Base-by-base conservation (phyloP, 75 land plant species). In the Picea glauca region DNA sequence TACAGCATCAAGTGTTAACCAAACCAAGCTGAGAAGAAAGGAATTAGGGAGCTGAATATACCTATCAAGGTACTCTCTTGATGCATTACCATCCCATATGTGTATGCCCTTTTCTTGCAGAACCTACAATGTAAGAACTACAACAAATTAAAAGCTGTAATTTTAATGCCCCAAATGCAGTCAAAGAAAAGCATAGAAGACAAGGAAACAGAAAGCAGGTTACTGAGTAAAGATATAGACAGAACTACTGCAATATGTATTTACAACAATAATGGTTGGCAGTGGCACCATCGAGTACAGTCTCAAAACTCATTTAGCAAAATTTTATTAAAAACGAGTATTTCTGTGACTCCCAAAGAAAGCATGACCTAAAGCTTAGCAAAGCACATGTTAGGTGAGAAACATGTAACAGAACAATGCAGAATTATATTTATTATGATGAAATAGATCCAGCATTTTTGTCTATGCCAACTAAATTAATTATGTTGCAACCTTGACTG, bases 11-110 rank as follows among this genome's bases (percentile, higher is more conserved):
- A 7, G 11, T 46, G 12, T 21, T 5, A 33, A 40, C 30, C 8
- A 23, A 30, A 13, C 68, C 13, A 26, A 6, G 66, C 60, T 50
- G 1, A 30, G 18, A 50, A 18, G 12, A 18, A 23, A 75, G 17
- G 40, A 76, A 31, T n/a, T 17, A 14, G 65, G 54, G 11, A 15
- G 12, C 50, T 43, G 20, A 40, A 21, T 20, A 43, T 26, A 87
- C 98, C 98, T 91, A 80, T 94, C 94, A 76, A 97, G 91, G 58
- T 93, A 97, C 14, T 92, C 95, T 77, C 96, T 90, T 30, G 99
- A 91, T 65, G 93, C 98, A 90, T 97, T 94, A 5, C 92, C 99
- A 87, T 97, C 92, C 99, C 99, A 97, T 75, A 97, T 94, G 80
- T 90, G 92, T 30, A 97, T 86, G 32, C 90, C 98, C 78, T 97